These are phyloP conservation scores for Moniliella sp. DNA, from an alignment of 1,284 basidiomycete species.

Conservation along the genomic window DNA sequence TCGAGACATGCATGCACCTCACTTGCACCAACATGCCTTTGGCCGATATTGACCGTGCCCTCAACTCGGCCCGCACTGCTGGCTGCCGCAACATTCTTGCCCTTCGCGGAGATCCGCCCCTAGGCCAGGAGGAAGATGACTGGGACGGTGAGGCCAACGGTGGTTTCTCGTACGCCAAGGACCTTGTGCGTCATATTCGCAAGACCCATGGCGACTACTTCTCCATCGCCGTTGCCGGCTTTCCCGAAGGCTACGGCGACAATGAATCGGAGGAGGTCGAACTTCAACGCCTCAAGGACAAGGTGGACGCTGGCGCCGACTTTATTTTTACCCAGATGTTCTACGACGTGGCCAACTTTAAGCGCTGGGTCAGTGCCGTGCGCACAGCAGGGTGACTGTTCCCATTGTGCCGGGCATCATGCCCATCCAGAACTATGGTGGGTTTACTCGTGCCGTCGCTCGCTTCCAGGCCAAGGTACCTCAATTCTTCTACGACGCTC, in stretches of 20 bases:
- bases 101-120: conserved; percentile 47
- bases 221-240: conserved; percentile 30
- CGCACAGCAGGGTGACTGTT: conserved; percentile 49
- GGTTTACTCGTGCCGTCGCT: conserved; percentile 73
- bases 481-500: conserved; percentile 51
- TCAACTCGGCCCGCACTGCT: conserved; percentile 70
- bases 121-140: conserved; percentile 43
- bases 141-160: conserved; percentile 26
- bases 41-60: conserved; percentile 73
- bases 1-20: conserved; percentile 34
- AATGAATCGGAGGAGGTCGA: conserved; percentile 40
- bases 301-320: conserved; percentile 62
- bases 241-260: conserved; percentile 45
- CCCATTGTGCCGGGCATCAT: conserved; percentile 90
- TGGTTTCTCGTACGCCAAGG: conserved; percentile 18
- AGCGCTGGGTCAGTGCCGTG: conserved; percentile 54
- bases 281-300: conserved; percentile 64
- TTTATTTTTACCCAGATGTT: conserved; percentile 94
- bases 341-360: conserved; percentile 67
- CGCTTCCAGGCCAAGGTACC: conserved; percentile 70
- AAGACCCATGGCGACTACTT: conserved; percentile 29
- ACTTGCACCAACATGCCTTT: conserved; percentile 46
- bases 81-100: conserved; percentile 90
- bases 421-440: conserved; percentile 93
- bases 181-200: conserved; percentile 30